Conservation (phyloP, 2,329 filamentous ascomycete species). For the Aspergillus versicolor region DNA sequence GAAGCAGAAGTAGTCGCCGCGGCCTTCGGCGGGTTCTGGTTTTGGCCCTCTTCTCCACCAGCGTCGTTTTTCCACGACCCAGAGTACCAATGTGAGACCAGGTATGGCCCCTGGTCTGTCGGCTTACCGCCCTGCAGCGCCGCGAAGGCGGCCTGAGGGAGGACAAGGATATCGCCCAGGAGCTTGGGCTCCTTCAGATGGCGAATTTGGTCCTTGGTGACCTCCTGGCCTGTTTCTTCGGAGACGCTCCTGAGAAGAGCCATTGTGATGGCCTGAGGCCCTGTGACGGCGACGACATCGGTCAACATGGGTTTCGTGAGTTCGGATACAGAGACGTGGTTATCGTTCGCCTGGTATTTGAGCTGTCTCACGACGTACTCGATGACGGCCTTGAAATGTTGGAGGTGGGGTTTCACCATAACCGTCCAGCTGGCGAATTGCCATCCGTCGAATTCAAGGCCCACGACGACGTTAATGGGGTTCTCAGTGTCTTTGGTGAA, state of each 20-base stretch:
- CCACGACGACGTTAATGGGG: constrained; percentile 21
- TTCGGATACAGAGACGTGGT: constrained; percentile 6
- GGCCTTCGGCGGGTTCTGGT: not conserved
- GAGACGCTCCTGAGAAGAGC: constrained; percentile 10
- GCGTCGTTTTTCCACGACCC: constrained; percentile 17
- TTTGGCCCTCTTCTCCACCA: constrained; percentile 9
- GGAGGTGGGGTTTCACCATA: constrained; percentile 11
- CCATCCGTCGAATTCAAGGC: constrained; percentile 18
- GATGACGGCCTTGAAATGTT: constrained; percentile 13
- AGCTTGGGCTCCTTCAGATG: constrained; percentile 9
- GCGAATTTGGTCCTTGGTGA: constrained; percentile 1
- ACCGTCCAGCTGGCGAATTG: constrained; percentile 17
- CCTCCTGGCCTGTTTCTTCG: not conserved
- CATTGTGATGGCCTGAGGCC: constrained; percentile 17
- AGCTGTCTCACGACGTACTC: constrained; percentile 12
- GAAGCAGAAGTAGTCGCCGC: not conserved
- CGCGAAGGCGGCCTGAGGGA: constrained; percentile 16
- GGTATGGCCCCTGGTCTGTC: constrained; percentile 13
- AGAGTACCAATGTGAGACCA: constrained; percentile 15
- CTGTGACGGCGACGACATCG: constrained; percentile 13
- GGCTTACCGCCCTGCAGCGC: constrained; percentile 12
- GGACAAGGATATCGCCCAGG: constrained; percentile 13
- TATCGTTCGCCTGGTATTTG: not conserved
- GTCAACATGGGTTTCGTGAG: constrained; percentile 14
- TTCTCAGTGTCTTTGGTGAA: constrained; percentile 14